Base-by-base conservation (phyloP, 2,329 filamentous ascomycete species). In the Sphaerulina musiva region DNA sequence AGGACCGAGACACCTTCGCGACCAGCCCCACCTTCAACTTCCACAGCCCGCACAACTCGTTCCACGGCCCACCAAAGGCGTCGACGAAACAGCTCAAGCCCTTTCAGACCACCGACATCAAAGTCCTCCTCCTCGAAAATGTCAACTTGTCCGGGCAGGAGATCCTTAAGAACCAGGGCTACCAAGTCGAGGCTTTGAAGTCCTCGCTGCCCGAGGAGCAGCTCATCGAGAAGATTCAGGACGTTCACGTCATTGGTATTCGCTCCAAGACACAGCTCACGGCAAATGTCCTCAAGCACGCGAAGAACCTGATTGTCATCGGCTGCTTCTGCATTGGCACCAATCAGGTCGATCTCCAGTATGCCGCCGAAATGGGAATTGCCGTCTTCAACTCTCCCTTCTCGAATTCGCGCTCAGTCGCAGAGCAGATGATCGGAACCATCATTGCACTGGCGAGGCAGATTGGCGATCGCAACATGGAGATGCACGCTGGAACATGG, bases 281-380 rank as follows among this genome's bases (percentile, higher is more conserved):
- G 7, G 85, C 87, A 59, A 85, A 84, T 66, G 88, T 98, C 29
- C 80, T 98, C 57, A 80, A 82, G 53, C 85, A 95, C 70, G 93
- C 93, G 52, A 95, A 91, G 76, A 95, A 96, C 71, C 80, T 98
- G 51, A 86, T 97, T 55, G 93, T 96, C 58, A 83, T 97, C 64
- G 93, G 93, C 57, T 98, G 93, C 77, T 98, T 98, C 80, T 98
- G 93, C 73, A 98, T 98, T 66, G 93, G 93, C 62, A 98, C 93
- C 54, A 97, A 95, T 76, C 90, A 95, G 72, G 90, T 95, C 61
- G 86, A 95, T 70, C 82, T 95, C 56, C 81, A 89, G 58, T 92
- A 83, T 68, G 89, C 90, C 31, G 89, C 89, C 46, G 79, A 80
- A 63, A 83, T 87, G 68, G 90, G 93, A 62, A 95, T 97, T 70